Conservation (phyloP, 2,329 filamentous ascomycete genomes). For the Exophiala aquamarina region DNA sequence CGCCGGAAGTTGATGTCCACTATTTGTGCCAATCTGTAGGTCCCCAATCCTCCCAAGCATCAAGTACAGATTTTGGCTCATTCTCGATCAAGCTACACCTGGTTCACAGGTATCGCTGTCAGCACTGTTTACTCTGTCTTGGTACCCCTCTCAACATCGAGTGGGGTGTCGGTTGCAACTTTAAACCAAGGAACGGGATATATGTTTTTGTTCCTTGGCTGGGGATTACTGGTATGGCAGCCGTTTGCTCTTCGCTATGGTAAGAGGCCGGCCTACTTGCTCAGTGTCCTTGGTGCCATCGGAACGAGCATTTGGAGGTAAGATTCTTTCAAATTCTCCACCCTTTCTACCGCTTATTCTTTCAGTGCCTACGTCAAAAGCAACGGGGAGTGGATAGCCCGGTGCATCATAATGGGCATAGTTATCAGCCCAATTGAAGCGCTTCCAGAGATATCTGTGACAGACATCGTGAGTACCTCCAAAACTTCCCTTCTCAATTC, state of each 20-base stretch:
- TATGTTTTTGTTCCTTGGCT: constrained; percentile 40
- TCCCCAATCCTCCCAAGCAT: too few species aligned
- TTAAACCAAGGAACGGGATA: constrained; percentile 50
- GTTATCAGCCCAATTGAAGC: constrained; percentile 51
- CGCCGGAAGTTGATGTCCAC: constrained; percentile 1
- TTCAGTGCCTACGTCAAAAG: constrained; percentile 42
- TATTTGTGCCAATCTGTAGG: neutral
- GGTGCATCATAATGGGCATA: constrained; percentile 48
- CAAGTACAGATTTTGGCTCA: constrained; percentile 2
- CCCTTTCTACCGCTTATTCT: constrained; percentile 11
- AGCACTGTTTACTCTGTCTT: constrained; percentile 34
- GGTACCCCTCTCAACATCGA: constrained; percentile 37
- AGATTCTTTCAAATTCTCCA: neutral
- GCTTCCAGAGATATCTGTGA: constrained; percentile 46
- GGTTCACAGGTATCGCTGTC: constrained; percentile 32
- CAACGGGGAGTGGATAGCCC: constrained; percentile 49
- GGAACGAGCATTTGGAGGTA: constrained; percentile 43
- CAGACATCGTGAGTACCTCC: constrained; percentile 44
- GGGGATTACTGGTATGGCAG: constrained; percentile 38
- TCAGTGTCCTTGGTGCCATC: constrained; percentile 30
- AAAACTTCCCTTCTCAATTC: too few species aligned
- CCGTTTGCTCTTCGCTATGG: constrained; percentile 44
- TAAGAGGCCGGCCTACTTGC: constrained; percentile 23
- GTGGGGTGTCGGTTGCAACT: constrained; percentile 41
- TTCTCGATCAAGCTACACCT: constrained; percentile 29